Evolutionary conservation across 1,284 basidiomycete species (phyloP).

Genomic region (Volvariella surrecta): DNA sequence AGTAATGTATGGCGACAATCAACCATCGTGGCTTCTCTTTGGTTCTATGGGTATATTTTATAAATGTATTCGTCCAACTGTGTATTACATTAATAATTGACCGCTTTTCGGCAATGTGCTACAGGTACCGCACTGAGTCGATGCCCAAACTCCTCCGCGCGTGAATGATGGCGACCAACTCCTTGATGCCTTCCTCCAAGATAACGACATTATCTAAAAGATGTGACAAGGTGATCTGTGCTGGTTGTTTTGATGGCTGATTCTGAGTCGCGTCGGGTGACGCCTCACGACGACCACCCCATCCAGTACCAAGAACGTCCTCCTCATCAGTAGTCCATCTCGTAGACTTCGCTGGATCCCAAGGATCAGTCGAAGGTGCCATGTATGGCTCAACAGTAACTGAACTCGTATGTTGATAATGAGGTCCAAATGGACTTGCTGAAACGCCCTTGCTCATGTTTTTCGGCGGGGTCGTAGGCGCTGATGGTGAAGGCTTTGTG

Average conservation of each 20-base stretch:
- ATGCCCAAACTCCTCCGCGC: conserved; percentile 82
- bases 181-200: conserved; percentile 93
- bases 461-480: conserved; percentile 34
- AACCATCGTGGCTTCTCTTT: conserved; percentile 4
- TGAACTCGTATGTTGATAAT: conserved; percentile 74
- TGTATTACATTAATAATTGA: conserved; percentile 9
- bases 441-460: conserved; percentile 36
- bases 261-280: conserved; percentile 9
- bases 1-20: conserved; percentile 3
- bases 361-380: conserved; percentile 52
- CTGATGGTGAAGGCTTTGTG: conserved; percentile 21
- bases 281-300: conserved; percentile 35
- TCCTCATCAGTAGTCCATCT: conserved; percentile 54
- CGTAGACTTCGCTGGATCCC: conserved; percentile 46
- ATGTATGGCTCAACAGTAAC: conserved; percentile 68
- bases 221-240: conserved; percentile 66
- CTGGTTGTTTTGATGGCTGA: conserved; percentile 27
- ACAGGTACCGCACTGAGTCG: conserved; percentile 73
- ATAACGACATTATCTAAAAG: conserved; percentile 94
- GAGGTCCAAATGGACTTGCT: conserved; percentile 75
- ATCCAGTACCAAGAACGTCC: conserved; percentile 57
- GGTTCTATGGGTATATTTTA: conserved; percentile 3
- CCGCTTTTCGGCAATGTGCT: conserved; percentile 14
- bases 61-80: conserved; percentile 4
- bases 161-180: conserved; percentile 82